Conservation (phyloP, 495 filamentous ascomycete genomes). For the Astrothelium macrocarpum region DNA sequence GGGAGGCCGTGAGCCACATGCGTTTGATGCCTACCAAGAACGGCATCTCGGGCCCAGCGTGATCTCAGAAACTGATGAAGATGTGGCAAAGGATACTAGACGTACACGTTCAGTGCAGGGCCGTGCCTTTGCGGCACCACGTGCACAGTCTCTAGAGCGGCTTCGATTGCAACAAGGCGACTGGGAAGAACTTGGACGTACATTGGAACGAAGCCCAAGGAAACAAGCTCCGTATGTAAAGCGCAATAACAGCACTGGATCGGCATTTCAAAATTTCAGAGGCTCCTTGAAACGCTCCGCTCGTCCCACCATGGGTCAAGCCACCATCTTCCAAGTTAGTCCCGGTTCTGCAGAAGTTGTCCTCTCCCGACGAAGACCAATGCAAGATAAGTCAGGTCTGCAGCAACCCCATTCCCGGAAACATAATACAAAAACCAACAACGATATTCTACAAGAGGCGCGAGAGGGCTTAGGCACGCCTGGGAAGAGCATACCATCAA, state of each 20-base stretch:
- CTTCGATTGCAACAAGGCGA: constrained; percentile 26
- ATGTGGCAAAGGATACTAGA: constrained; percentile 12
- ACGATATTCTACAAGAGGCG: not conserved
- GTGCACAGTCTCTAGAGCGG: constrained; percentile 31
- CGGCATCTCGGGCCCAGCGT: constrained; percentile 6
- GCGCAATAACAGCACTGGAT: constrained; percentile 2
- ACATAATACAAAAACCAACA: not conserved
- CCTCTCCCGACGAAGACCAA: not conserved
- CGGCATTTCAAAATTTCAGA: not conserved
- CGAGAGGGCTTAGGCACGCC: no score
- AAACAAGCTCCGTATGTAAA: constrained; percentile 13
- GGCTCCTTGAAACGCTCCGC: not conserved
- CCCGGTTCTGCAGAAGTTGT: not conserved
- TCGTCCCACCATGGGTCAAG: not conserved
- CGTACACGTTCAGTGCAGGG: constrained; percentile 30
- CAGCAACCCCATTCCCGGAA: not conserved
- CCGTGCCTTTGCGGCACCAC: constrained; percentile 33
- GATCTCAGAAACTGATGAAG: not conserved
- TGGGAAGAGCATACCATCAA: not conserved
- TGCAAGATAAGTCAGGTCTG: not conserved
- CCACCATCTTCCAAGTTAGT: constrained; percentile 1
- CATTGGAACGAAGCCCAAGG: constrained; percentile 28
- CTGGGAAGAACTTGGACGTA: constrained; percentile 23
- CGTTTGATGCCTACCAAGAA: not conserved
- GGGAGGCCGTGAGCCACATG: constrained; percentile 15